Percentiles rank a stretch among this genome's conserved stretches.
Conservation (phyloP, 1,284 basidiomycete genomes). For the Apiotrichum sp. region DNA sequence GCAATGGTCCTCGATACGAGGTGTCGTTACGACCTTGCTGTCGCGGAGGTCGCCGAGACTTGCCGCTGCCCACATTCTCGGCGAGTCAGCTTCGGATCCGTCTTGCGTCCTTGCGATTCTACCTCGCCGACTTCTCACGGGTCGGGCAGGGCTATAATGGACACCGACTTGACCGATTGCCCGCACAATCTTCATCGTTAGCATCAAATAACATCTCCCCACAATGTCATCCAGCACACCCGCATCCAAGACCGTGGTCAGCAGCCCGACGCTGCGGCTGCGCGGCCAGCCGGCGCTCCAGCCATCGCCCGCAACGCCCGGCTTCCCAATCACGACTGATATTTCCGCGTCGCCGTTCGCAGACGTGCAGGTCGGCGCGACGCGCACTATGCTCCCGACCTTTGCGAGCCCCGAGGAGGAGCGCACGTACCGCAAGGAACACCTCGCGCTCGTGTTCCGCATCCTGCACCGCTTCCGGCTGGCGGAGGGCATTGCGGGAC, state of each 20-base stretch:
- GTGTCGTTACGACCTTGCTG: too few relatives aligned
- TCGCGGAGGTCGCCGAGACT: too few relatives aligned
- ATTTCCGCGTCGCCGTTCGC: slow-evolving; percentile 28
- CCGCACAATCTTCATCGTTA: not conserved
- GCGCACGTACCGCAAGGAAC: slow-evolving; percentile 36
- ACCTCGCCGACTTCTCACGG: too few relatives aligned
- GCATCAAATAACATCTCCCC: not conserved
- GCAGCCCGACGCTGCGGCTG: slow-evolving; percentile 8
- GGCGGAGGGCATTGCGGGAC: slow-evolving; percentile 39
- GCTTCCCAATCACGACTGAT: slow-evolving; percentile 30
- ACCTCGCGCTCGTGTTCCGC: slow-evolving; percentile 37
- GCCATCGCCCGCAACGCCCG: slow-evolving; percentile 10
- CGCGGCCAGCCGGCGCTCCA: slow-evolving; percentile 4
- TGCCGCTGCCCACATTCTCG: too few relatives aligned
- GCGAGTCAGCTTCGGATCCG: too few relatives aligned
- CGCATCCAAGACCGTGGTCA: not conserved
- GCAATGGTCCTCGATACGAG: too few relatives aligned
- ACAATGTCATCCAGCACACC: not conserved
- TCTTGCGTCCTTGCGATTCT: too few relatives aligned
- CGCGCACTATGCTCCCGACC: slow-evolving; percentile 29
- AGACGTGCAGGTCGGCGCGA: slow-evolving; percentile 29
- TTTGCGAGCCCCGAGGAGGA: slow-evolving; percentile 30
- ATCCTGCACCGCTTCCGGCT: slow-evolving; percentile 31
- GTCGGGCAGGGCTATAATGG: too few relatives aligned
- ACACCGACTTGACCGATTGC: too few relatives aligned